Conservation (phyloP, 2,329 filamentous ascomycete species). For the Verticillium longisporum region DNA sequence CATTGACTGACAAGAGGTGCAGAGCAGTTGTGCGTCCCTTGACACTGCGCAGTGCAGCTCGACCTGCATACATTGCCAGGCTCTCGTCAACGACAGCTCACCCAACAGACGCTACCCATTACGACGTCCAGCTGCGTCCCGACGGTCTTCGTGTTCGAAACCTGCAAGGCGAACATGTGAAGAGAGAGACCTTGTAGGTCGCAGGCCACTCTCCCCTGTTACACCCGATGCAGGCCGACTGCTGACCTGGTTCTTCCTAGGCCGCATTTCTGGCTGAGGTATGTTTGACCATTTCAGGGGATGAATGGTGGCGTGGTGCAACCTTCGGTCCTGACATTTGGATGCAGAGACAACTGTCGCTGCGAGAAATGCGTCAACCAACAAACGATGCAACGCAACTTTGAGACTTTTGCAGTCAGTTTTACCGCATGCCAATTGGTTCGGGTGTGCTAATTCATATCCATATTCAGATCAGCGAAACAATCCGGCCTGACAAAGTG, state of each 20-base stretch:
- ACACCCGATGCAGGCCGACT: background rate
- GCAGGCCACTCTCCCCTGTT: background rate
- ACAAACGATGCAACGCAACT: constrained; percentile 33
- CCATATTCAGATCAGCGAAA: constrained; percentile 21
- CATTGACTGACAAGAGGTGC: background rate
- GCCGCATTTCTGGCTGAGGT: constrained; percentile 13
- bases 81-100: background rate
- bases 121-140: background rate
- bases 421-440: no score
- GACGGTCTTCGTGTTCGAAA: constrained; percentile 7
- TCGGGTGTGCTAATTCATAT: background rate
- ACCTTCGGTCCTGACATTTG: background rate
- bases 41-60: background rate
- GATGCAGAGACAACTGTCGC: constrained; percentile 33
- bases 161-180: background rate
- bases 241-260: constrained; percentile 1
- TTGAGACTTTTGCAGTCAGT: constrained; percentile 31
- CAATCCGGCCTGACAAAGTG: constrained; percentile 21
- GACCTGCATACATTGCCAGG: background rate
- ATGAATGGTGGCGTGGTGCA: background rate
- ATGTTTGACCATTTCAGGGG: background rate
- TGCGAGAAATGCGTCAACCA: constrained; percentile 32
- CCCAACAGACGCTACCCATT: background rate
- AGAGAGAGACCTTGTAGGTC: constrained; percentile 11
- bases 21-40: background rate